Conservation (phyloP, 176 grass and related monocot species). For the Metroxylon sagu region DNA sequence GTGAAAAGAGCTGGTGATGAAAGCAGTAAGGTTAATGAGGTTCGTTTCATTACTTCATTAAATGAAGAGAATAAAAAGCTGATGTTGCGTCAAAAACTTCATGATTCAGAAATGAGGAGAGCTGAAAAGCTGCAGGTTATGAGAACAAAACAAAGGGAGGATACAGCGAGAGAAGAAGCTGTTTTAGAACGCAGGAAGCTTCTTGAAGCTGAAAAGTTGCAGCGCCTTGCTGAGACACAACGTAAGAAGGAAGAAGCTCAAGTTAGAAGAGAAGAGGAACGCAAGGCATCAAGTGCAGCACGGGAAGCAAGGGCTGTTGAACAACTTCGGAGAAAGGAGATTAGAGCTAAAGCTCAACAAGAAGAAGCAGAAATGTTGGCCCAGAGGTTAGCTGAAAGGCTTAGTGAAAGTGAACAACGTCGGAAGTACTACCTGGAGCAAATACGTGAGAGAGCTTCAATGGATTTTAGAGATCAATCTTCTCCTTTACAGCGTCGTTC, state of each 20-base stretch:
- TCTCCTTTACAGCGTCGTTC: conserved; percentile 91
- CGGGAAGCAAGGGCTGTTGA: conserved; percentile 78
- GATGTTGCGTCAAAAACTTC: conserved; percentile 88
- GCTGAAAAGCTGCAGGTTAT: conserved; percentile 98
- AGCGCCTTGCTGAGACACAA: conserved; percentile 89
- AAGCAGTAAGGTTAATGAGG: conserved; percentile 97
- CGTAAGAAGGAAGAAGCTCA: conserved; percentile 99
- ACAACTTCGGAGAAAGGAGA: conserved; percentile 90
- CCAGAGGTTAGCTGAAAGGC: conserved; percentile 88
- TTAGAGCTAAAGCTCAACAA: conserved; percentile 83
- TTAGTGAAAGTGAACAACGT: conserved; percentile 97
- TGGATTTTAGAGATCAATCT: conserved; percentile 98
- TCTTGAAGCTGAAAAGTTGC: conserved; percentile 98
- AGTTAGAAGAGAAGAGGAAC: conserved; percentile 94
- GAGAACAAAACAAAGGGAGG: conserved; percentile 97
- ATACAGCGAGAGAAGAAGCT: conserved; percentile 95
- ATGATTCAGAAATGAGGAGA: conserved; percentile 87
- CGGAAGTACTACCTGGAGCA: conserved; percentile 96
- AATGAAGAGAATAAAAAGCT: conserved; percentile 98
- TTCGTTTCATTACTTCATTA: conserved; percentile 96
- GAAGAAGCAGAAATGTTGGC: conserved; percentile 97
- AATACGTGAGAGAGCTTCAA: conserved; percentile 97
- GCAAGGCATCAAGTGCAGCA: conserved; percentile 96
- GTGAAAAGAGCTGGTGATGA: conserved; percentile 93
- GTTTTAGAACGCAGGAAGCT: conserved; percentile 85